phyloP scores from a whole-genome alignment of 208 protist species.

The Acanthamoeba polyphaga region DNA sequence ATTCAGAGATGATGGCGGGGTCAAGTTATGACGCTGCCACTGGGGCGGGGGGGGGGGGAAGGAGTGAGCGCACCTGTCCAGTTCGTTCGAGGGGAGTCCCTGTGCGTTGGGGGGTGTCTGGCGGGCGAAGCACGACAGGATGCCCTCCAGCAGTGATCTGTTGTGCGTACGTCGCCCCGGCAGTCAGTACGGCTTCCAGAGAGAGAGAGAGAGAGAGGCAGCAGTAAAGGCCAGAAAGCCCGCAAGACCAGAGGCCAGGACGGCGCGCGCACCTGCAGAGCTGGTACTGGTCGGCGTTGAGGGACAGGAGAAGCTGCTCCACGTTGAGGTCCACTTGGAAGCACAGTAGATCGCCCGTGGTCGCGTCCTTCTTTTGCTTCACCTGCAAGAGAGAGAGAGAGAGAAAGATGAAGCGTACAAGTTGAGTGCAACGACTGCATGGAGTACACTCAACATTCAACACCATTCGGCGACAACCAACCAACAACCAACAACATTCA shows the following conservation, averaged over 20 bases:
- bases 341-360: slow-evolving; percentile 45
- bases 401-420: background rate
- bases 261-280: background rate
- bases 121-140: slow-evolving; percentile 42
- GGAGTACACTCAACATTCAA: too few species aligned
- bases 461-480: background rate
- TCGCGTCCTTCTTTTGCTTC: slow-evolving; percentile 54
- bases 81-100: too few species aligned
- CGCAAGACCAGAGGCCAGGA: too few species aligned
- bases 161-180: background rate
- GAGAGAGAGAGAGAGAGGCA: background rate
- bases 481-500: background rate
- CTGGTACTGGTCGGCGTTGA: slow-evolving; percentile 20
- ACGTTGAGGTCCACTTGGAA: slow-evolving; percentile 51
- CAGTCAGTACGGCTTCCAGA: background rate
- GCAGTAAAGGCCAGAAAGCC: too few species aligned
- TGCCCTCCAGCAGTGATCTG: slow-evolving; percentile 30
- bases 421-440: too few species aligned
- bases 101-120: background rate
- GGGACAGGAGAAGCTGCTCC: slow-evolving; percentile 27
- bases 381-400: background rate
- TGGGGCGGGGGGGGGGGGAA: too few species aligned
- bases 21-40: too few species aligned
- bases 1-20: too few species aligned
- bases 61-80: too few species aligned